Percentiles rank a stretch among this genome's conserved stretches.
Evolutionary conservation across 2,329 filamentous ascomycete genomes (phyloP).

Genomic region (Lithohypha guttulata): DNA sequence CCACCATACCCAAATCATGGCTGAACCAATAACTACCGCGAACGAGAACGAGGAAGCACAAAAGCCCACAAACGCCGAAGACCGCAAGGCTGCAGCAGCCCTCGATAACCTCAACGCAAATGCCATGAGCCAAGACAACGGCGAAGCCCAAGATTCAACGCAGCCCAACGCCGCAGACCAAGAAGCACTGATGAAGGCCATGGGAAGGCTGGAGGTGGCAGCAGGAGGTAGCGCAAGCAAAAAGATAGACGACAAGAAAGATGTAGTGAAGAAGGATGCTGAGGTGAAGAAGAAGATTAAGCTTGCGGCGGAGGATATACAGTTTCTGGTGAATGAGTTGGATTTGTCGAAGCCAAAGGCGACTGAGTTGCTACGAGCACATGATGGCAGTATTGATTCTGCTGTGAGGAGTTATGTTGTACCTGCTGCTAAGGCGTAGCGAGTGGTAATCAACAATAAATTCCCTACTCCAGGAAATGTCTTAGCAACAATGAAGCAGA

Average conservation of each 20-base stretch:
- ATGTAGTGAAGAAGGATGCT: constrained; percentile 25
- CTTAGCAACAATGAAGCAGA: no score
- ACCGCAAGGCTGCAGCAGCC: constrained; percentile 41
- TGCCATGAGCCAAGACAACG: constrained; percentile 28
- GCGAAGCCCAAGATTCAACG: constrained; percentile 22
- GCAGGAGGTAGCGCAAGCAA: constrained; percentile 21
- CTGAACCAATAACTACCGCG: constrained; percentile 34
- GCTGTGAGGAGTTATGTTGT: constrained; percentile 11
- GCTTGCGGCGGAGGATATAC: constrained; percentile 36
- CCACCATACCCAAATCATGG: no score
- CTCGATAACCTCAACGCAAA: constrained; percentile 37
- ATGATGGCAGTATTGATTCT: constrained; percentile 35
- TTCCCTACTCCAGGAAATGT: no score
- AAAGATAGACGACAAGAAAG: constrained; percentile 23
- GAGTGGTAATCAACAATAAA: neutral
- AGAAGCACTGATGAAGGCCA: constrained; percentile 40
- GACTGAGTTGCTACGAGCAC: constrained; percentile 35
- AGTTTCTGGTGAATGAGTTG: constrained; percentile 36
- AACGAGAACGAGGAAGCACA: constrained; percentile 26
- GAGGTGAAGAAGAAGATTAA: constrained; percentile 35
- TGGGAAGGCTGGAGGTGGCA: constrained; percentile 38
- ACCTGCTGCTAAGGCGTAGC: neutral
- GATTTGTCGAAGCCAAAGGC: constrained; percentile 38
- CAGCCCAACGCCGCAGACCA: constrained; percentile 31
- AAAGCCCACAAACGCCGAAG: constrained; percentile 36